A percentile compares a stretch with the other conserved stretches of the same genome.
Evolutionary conservation across 1,139 yeast species (phyloP).

Genomic region (Yamadazyma mexicana): DNA sequence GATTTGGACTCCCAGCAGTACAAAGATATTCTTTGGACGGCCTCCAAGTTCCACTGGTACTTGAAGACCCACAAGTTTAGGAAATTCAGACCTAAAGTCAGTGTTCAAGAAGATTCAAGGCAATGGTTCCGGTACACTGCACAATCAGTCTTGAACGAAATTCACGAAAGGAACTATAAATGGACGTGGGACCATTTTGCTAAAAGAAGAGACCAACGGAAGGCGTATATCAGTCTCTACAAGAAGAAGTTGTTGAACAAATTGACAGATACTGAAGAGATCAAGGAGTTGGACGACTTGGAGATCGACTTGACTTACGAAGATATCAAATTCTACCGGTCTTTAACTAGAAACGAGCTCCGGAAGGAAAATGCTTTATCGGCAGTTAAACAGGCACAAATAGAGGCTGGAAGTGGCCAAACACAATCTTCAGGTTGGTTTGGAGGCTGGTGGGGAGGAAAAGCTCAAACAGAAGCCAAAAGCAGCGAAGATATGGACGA

Average conservation of each 20-base stretch:
- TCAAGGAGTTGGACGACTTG: constrained; percentile 48
- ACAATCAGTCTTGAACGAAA: constrained; percentile 67
- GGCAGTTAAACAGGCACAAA: constrained; percentile 14
- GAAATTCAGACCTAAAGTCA: constrained; percentile 61
- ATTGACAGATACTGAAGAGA: constrained; percentile 32
- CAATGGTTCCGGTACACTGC: constrained; percentile 87
- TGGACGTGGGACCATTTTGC: constrained; percentile 90
- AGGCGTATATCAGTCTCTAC: constrained; percentile 69
- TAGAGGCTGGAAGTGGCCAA: constrained; percentile 2
- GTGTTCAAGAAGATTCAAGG: constrained; percentile 66
- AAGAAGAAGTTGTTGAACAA: constrained; percentile 46
- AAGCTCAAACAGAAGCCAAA: constrained; percentile 8
- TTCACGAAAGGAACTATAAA: constrained; percentile 74
- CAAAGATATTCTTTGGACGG: constrained; percentile 75
- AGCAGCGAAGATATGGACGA: constrained; percentile 10
- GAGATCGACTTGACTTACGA: constrained; percentile 69
- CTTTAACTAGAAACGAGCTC: constrained; percentile 68
- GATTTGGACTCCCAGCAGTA: constrained; percentile 86
- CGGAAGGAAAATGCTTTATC: constrained; percentile 48
- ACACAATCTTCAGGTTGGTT: constrained; percentile 48
- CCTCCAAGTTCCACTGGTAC: constrained; percentile 79
- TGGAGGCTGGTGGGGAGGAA: constrained; percentile 58
- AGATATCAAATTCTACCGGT: constrained; percentile 81
- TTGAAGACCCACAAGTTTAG: constrained; percentile 75
- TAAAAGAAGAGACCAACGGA: constrained; percentile 70